Base-by-base conservation (phyloP, 768 basidiomycete genomes). In the Sarcodon sp. region DNA sequence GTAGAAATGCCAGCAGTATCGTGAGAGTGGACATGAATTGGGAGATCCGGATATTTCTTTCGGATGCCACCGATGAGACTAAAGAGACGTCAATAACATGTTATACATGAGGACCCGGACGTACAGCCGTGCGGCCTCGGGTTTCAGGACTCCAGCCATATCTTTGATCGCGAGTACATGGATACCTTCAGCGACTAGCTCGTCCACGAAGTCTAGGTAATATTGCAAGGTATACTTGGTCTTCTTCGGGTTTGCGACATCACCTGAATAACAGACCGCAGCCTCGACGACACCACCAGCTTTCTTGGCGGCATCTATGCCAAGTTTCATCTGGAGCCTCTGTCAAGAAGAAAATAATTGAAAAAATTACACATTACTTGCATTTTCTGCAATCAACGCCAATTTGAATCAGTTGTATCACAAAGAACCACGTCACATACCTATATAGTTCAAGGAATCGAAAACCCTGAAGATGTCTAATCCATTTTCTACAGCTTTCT, bases 401-500 rank as follows among this genome's bases (percentile, higher is more conserved):
- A 35, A 39, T 33, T 53, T 34, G 13, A 48, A 46, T 43, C 33
- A 51, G 49, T 36, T 48, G 34, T 13, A 35, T 16, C 13, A 27
- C 21, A 27, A 27, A 4, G 21, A 27, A 27, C 4, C 21, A 27
- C 21, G 4, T 27, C 21, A 27, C 21, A 27, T 66, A 83, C 93
- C 94, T 53, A 99, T 84, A 66, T 98, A 99, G 72, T 99, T 99
- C 66, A 99, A 70, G 32, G 96, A 97, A 65, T 99, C 96, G 57
- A 99, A 99, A 47, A 99, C 91, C 60, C 96, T 80, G 87, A 99
- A 99, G 63, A 99, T 99, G 67, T 99, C 96, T 44, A 98, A 77
- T 61, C 96, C 96, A 57, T 97, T 96, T 68, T 98, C 92, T n/a
- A 99, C 94, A 18, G 96, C 96, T 64, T 94, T 94, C 73, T 93